Evolutionary conservation across 768 basidiomycete species (phyloP), one percentile per base, ranked within the genome.

Genomic region (Pleurotus giganteus): DNA sequence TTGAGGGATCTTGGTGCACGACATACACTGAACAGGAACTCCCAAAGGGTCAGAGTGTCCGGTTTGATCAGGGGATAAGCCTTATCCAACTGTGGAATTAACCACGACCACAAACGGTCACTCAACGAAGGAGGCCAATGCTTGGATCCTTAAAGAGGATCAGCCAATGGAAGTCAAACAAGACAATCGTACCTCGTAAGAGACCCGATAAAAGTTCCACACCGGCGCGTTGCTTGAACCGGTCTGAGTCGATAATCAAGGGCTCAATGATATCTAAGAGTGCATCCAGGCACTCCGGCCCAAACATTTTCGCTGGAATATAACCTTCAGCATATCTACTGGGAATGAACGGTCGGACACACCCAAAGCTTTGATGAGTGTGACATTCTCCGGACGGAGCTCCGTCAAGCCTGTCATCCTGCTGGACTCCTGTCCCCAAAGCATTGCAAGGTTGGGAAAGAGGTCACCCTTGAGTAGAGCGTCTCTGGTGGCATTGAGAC

Each of bases 221-320:
- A 23, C 86, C 85, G 26, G 90, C 90, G 23, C 92, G 81, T 65
- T 93, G 93, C 69, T 92, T 91, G 74, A 87, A 93, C 57, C 90
- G 88, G 62, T 93, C 89, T 15, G 77, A 53, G 46, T 88, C 88
- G 29, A 69, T 72, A 36, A 91, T 70, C 26, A 91, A 63, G 11
- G 81, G 72, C 36, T 94, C 89, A 31, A 88, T 74, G 15, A 75
- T 71, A 12, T 70, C 65, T 28, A 89, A 70, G 19, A 87, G 69
- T 23, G 70, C 70, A 34, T 85, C 79, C 28, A 93, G 61, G 11
- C 72, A 66, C 27, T 73, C 71, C 54, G 73, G 73, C 53, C 81
- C 83, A 55, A 84, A 84, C 64, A 85, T 80, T 66, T 91, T 91
- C 47, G 79, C 91, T 92, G 62, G 37, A 6, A 7, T 27, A 45